phyloP scores from a whole-genome alignment of 1,139 yeast genomes.

The Geotrichum fermentans region DNA sequence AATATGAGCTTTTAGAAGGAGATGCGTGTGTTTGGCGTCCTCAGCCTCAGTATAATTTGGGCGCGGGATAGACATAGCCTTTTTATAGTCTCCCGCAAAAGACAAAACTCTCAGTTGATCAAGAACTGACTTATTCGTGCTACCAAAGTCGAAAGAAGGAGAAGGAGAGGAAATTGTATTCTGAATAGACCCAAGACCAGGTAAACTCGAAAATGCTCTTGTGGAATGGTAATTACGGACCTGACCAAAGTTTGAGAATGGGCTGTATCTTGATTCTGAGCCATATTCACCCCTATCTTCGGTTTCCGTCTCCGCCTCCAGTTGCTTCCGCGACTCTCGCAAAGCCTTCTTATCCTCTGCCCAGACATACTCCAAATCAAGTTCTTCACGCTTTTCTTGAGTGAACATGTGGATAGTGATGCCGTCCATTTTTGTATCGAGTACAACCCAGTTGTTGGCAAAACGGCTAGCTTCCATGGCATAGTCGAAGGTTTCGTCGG shows the following conservation, averaged over 20 bases:
- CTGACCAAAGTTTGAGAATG: background rate
- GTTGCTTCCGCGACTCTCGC: slow-evolving; percentile 22
- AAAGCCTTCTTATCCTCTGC: slow-evolving; percentile 37
- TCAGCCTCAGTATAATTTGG: background rate
- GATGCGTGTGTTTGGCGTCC: background rate
- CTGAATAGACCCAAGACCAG: background rate
- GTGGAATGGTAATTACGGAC: slow-evolving; percentile 2
- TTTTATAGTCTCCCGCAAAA: slow-evolving; percentile 15
- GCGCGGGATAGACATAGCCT: slow-evolving; percentile 4
- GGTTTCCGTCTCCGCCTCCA: slow-evolving; percentile 1
- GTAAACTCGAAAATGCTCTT: slow-evolving; percentile 11
- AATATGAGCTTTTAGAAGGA: slow-evolving; percentile 28
- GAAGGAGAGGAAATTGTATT: background rate
- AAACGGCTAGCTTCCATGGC: slow-evolving; percentile 29
- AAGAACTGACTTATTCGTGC: background rate
- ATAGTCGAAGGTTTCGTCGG: slow-evolving; percentile 23
- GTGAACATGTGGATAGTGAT: slow-evolving; percentile 71
- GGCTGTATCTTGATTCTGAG: background rate
- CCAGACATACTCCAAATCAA: slow-evolving; percentile 70
- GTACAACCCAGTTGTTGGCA: slow-evolving; percentile 74
- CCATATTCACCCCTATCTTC: slow-evolving; percentile 6
- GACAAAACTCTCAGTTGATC: slow-evolving; percentile 1
- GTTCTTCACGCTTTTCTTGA: slow-evolving; percentile 55
- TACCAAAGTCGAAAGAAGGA: background rate
- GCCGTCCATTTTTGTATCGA: slow-evolving; percentile 60